These are phyloP conservation scores for Hypomontagnella monticulosa DNA, from an alignment of 495 filamentous ascomycete genomes.

Conservation along the genomic window DNA sequence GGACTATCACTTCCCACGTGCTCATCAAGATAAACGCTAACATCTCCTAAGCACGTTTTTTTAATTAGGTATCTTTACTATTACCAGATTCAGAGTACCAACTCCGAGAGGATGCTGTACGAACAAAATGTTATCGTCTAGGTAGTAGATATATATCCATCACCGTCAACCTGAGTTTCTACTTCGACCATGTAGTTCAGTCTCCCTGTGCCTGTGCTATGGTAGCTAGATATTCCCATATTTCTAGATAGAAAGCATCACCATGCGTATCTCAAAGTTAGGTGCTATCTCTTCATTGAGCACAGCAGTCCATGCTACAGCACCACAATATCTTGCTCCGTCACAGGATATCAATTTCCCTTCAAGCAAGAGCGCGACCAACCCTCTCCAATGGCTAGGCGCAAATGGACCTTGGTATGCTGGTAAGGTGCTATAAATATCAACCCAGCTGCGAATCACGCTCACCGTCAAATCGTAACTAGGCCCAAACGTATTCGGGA, in stretches of 20 bases:
- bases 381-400: conserved; percentile 59
- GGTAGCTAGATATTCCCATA: neutral
- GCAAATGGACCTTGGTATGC: conserved; percentile 65
- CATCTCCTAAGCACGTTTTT: neutral
- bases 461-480: neutral
- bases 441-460: neutral
- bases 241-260: neutral
- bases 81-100: neutral
- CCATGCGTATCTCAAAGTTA: conserved; percentile 15
- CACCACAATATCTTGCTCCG: conserved; percentile 45
- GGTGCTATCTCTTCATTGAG: neutral
- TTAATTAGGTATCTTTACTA: neutral
- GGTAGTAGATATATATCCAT: conserved; percentile 1
- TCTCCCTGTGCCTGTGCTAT: neutral
- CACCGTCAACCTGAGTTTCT: neutral
- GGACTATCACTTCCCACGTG: conserved; percentile 27
- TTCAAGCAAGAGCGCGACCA: conserved; percentile 43
- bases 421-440: conserved; percentile 43
- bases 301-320: conserved; percentile 3
- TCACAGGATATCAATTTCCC: conserved; percentile 53
- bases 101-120: neutral
- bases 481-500: conserved; percentile 64
- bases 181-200: neutral
- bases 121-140: neutral
- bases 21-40: neutral